Evolutionary conservation across 371 early-diverging fungal genomes (phyloP), one percentile per base, ranked within the genome.

Genomic region (Zopfochytrium polystomum): DNA sequence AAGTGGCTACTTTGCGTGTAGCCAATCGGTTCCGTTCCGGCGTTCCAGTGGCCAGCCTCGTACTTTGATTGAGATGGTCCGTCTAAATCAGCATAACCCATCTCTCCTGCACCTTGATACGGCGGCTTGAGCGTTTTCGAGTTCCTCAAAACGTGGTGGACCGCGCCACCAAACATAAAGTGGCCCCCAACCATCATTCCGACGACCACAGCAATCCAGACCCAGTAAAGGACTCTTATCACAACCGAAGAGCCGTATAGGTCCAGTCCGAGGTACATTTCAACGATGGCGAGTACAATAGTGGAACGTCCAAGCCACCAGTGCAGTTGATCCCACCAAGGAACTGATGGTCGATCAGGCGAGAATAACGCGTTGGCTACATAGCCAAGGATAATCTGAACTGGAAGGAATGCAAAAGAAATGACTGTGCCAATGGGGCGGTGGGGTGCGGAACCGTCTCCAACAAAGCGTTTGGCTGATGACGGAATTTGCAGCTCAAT

Each of bases 241-340:
- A 58, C 58, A 26, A 50, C 23, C 22, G 31, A 13, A 34, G 46
- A 55, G n/a, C 29, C 55, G 29, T 43, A 63, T 32, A 22, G 43
- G 13, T 27, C 9, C 5, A 67, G 20, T 0, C 75, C 75, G 9
- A 69, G 15, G 38, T 56, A 62, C 11, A 67, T 32, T 42, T 47
- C 57, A 47, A 65, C 49, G 31, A 66, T 9, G n/a, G 58, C 70
- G 34, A 66, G 47, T 23, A 72, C 25, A 46, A 62, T 59, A 35
- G 54, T 20, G 27, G 58, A 3, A 2, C 77, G 67, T 9, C 78
- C 78, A 6, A 74, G 15, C 67, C 68, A 75, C 75, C 75, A 75
- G 66, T 78, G 78, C 25, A 67, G 47, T 43, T 69, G 63, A 42
- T 78, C 78, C 62, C 66, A 67, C 59, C 55, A 65, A 11, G 75